Percentiles rank a stretch among this genome's conserved stretches.
Evolutionary conservation across 108 stramenopile genomes (phyloP).

Genomic region (Skeletonema menzelii): DNA sequence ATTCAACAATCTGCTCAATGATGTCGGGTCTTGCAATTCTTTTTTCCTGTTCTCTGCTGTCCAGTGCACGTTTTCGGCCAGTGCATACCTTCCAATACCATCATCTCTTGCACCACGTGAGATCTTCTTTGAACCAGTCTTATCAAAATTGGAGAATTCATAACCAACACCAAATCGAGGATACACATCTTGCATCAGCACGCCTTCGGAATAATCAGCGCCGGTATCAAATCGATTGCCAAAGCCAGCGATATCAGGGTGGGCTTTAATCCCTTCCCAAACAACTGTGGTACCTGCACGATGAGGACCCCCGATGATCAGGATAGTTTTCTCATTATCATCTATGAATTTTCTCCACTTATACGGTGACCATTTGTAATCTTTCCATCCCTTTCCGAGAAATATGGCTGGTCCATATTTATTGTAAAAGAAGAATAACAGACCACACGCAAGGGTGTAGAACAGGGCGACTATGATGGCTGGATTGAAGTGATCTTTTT

Average conservation of each 20-base stretch:
- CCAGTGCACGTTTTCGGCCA: slow-evolving; percentile 18
- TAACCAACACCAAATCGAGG: slow-evolving; percentile 16
- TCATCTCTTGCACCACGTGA: neutral
- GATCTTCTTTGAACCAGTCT: neutral
- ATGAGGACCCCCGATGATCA: slow-evolving; percentile 23
- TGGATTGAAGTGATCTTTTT: slow-evolving; percentile 2
- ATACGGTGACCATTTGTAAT: slow-evolving; percentile 15
- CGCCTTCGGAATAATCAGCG: slow-evolving; percentile 19
- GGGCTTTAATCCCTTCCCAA: slow-evolving; percentile 19
- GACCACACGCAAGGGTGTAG: slow-evolving; percentile 1
- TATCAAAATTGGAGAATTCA: slow-evolving; percentile 8
- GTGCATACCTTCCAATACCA: slow-evolving; percentile 26
- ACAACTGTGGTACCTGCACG: slow-evolving; percentile 13
- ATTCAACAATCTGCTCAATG: slow-evolving; percentile 10
- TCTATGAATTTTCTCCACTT: slow-evolving; percentile 15
- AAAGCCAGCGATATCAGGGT: slow-evolving; percentile 17
- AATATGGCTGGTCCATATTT: slow-evolving; percentile 13
- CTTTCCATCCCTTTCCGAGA: slow-evolving; percentile 2
- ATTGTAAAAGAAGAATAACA: slow-evolving; percentile 3
- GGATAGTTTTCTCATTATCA: slow-evolving; percentile 11
- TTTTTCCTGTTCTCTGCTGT: slow-evolving; percentile 14
- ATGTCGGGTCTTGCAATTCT: slow-evolving; percentile 1
- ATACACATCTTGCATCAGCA: slow-evolving; percentile 34
- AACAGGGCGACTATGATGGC: neutral
- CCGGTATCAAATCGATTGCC: slow-evolving; percentile 12